Base-by-base conservation (phyloP, 1,139 yeast species). In the Yamadazyma atmosphaerica region DNA sequence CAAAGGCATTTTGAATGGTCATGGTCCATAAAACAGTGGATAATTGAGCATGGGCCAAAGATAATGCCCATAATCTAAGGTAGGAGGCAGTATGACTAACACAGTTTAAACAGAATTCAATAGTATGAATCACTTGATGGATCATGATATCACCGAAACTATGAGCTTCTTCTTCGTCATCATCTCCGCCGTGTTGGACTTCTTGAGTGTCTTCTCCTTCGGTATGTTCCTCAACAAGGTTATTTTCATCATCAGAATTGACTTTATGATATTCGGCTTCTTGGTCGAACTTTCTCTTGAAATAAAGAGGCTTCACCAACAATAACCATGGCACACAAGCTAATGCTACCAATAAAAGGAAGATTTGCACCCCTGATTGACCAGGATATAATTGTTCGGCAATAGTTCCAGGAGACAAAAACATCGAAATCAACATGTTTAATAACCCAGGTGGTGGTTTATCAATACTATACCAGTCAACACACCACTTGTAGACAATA, bases 361-460 rank as follows among this genome's bases (percentile, higher is more conserved):
- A 49, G 4, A 81, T 69, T 60, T 86, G 94, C 10, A 85, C 68
- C 1, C 62, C 49, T 0, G 82, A 71, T 60, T 86, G 95, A 2
- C 85, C 83, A 1, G 70, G 57, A 55, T 80, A 86, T 39, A 86
- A 68, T 35, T 74, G 78, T 44, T 82, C 90, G 9, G 77, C 86
- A 38, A 85, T 74, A 4, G 65, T 72, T 15, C 94, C 94, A 11
- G 95, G 95, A 2, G 88, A 62, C 50, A 86, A 72, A 51, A 86
- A 85, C 94, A 86, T 86, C 42, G 81, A 79, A 52, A 86, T 86
- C 57, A 86, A 71, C 88, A 85, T 85, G 59, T 85, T 85, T 60
- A 86, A 72, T 53, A 86, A 71, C 30, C 89, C 86, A 31, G 95
- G 95, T 6, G 94, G 90, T 40, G 84, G 87, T 54, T 75, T 67